Percentiles rank a stretch among this genome's conserved stretches.
These are phyloP conservation scores for Corymbia maculata DNA, from an alignment of 345 rosid species.

Conservation along the genomic window DNA sequence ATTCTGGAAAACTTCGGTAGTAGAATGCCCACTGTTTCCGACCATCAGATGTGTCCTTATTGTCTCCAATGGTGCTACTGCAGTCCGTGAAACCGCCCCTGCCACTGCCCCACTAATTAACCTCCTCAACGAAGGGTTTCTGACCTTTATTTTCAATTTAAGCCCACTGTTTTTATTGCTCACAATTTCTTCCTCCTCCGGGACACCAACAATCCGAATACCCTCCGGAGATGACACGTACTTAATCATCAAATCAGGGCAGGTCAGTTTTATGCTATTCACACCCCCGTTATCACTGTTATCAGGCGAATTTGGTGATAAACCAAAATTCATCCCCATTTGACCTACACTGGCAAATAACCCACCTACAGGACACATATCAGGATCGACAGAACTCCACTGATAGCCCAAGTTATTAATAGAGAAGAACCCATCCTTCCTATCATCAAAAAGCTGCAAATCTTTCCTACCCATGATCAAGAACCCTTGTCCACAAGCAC, in stretches of 20 bases:
- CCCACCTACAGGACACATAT: conserved; percentile 33
- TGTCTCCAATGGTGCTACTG: conserved; percentile 96
- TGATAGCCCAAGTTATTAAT: conserved; percentile 47
- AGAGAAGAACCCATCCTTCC: conserved; percentile 44
- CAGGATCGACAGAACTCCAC: conserved; percentile 20
- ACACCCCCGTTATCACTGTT: conserved; percentile 5
- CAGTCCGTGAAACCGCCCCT: conserved; percentile 86
- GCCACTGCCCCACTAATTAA: conserved; percentile 86
- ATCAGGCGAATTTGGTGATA: conserved; percentile 23
- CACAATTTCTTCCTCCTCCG: conserved; percentile 28
- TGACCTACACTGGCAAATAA: conserved; percentile 75
- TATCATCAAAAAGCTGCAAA: conserved; percentile 38
- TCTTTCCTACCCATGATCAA: not conserved
- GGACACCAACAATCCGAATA: conserved; percentile 26
- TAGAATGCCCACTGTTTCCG: conserved; percentile 73
- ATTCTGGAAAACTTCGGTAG: conserved; percentile 56
- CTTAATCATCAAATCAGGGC: conserved; percentile 46
- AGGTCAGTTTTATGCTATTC: conserved; percentile 21
- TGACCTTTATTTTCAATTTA: conserved; percentile 65
- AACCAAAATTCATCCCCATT: conserved; percentile 54
- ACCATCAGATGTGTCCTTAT: conserved; percentile 98
- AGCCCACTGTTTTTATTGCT: conserved; percentile 35
- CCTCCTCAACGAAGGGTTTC: conserved; percentile 76
- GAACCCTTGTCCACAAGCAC: not conserved
- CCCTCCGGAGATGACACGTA: conserved; percentile 31